Evolutionary conservation across 2,329 filamentous ascomycete genomes (phyloP), one percentile per base, ranked within the genome.

Genomic region (Phyllosticta paracitricarpa): DNA sequence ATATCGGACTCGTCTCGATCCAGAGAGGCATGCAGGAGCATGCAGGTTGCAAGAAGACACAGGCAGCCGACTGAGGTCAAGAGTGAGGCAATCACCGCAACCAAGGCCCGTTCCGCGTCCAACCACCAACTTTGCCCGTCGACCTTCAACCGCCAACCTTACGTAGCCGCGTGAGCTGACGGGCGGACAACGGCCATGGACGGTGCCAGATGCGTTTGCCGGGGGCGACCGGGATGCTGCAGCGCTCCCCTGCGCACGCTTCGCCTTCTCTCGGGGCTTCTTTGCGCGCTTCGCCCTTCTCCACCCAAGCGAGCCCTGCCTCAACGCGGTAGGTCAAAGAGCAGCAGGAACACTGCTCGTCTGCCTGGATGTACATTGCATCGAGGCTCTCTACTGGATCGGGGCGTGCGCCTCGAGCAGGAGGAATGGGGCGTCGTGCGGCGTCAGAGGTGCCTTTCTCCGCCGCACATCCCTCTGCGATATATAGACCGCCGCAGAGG

Each of bases 401-500:
- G 40, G n/a, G n/a, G 40, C 19, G 40, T 22, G 26, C 57, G 51
- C 48, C 51, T 28, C 57, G 33, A n/a, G 48, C 40, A 14, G 51
- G 58, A 48, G 51, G 58, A 48, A 30, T 60, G 54, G 35, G n/a
- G 54, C 25, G 48, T 25, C 22, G 19, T 24, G 48, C 26, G 56
- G 54, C 59, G 59, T 54, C 54, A 57, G 40, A 33, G 48, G 54
- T 51, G 54, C 59, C 59, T 57, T 22, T 51, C 24, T 14, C 7
- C 54, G 40, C 59, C 48, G 54, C 35, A 53, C 48, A 22, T 48
- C 59, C 54, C 59, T 52, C 54, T 12, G 54, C 54, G 59, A 28
- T 61, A 61, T 61, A 61, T 48, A 57, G 52, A 61, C 54, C n/a
- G 40, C 24, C 25, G 40, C 24, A 48, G 40, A 48, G 40, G 40